Base-by-base conservation (phyloP, 177 flowering plant genomes). In the Vitis hybrid region DNA sequence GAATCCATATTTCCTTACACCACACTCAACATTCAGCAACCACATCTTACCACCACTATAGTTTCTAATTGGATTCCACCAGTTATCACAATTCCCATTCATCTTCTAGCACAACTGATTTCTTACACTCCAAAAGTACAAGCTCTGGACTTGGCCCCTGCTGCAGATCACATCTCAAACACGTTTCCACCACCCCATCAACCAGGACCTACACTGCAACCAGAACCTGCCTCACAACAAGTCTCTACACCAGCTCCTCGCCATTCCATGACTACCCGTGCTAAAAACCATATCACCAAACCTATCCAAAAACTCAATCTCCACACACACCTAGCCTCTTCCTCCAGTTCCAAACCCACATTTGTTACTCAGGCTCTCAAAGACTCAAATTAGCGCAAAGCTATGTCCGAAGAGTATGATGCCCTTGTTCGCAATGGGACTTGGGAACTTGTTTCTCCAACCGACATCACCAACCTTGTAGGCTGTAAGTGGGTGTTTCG, bases 401-500 rank as follows among this genome's bases (percentile, higher is more conserved):
- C 13, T 9, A 67, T 67, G 61, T 31, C 50, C 5, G 1, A 67
- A 9, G 70, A 67, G 11, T 16, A 10, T n/a, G 49, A 64, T 50
- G 67, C 67, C 19, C 5, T 64, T 16, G 39, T 22, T 22, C 26
- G 26, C 26, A 66, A 66, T 66, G 59, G 68, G n/a, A 66, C 59
- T 3, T 66, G 59, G 70, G 70, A 67, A 62, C 70, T 67, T n/a
- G 52, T 67, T 12, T 50, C 62, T 55, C 13, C 20, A 15, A 50
- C 22, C 0, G 4, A 0, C 2, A 20, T 12, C 19, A 12, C 9
- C 5, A 69, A 69, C 22, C 2, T 59, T 9, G 65, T 70, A 53
- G 51, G 60, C 0, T 61, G 60, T 15, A 69, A 63, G 31, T 70
- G 73, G 67, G 54, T 70, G 31, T 61, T 61, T 70, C 52, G 60